phyloP scores from a whole-genome alignment of 768 basidiomycete genomes.

The Kwoniella botswanensis region DNA sequence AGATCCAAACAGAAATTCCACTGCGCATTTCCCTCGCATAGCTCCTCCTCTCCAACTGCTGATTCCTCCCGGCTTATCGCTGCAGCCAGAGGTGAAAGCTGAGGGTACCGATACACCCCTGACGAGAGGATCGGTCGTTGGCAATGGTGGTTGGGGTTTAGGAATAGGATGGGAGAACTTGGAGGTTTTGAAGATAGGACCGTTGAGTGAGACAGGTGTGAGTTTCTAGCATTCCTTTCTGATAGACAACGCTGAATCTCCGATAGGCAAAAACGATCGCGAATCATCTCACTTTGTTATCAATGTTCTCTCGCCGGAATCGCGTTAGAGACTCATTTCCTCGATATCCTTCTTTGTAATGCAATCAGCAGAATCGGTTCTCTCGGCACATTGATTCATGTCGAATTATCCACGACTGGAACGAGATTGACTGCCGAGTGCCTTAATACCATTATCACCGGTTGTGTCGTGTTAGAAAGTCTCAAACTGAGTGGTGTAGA shows the following conservation, averaged over 20 bases:
- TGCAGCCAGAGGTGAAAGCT: not conserved
- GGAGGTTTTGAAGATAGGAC: constrained; percentile 10
- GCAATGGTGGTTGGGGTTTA: constrained; percentile 12
- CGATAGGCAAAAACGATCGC: constrained; percentile 23
- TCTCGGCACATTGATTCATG: constrained; percentile 11
- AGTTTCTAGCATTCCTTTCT: not conserved
- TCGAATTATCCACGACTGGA: constrained; percentile 29
- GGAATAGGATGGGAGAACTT: constrained; percentile 27
- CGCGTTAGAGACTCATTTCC: constrained; percentile 26
- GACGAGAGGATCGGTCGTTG: not conserved
- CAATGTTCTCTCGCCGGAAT: constrained; percentile 1
- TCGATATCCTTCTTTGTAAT: constrained; percentile 19
- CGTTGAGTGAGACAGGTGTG: constrained; percentile 23
- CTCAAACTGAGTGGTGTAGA: constrained; percentile 25
- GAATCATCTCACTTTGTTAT: constrained; percentile 16
- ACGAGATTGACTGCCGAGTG: constrained; percentile 26
- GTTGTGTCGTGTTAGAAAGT: constrained; percentile 16
- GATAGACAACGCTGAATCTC: not conserved
- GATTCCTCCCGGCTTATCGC: not conserved
- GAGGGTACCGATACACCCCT: not conserved
- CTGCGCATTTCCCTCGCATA: constrained; percentile 7
- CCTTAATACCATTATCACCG: constrained; percentile 24
- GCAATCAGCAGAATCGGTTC: constrained; percentile 23
- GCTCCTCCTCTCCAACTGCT: not conserved
- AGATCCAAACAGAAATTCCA: not conserved